These are phyloP conservation scores for Epichloe sibirici DNA, from an alignment of 2,329 filamentous ascomycete genomes.

Conservation along the genomic window DNA sequence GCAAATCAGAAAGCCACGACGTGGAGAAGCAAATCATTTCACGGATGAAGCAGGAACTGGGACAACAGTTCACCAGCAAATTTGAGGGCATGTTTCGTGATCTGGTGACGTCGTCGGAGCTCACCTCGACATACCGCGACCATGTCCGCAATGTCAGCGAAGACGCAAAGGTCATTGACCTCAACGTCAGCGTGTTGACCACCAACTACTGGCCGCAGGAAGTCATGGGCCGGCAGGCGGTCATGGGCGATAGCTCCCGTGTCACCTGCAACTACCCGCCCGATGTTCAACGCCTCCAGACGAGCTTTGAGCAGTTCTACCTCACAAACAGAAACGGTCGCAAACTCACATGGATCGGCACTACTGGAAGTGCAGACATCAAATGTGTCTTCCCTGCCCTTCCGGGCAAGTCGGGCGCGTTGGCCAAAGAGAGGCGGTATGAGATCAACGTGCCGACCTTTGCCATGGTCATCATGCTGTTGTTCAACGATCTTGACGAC, in stretches of 20 bases:
- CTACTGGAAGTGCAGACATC: constrained; percentile 70
- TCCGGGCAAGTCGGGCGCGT: constrained; percentile 50
- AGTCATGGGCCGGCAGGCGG: constrained; percentile 54
- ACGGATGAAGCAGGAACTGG: constrained; percentile 93
- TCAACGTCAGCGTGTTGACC: constrained; percentile 76
- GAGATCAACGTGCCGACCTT: constrained; percentile 90
- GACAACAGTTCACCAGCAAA: constrained; percentile 84
- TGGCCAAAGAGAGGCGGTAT: constrained; percentile 59
- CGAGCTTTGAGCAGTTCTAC: constrained; percentile 84
- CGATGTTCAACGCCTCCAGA: constrained; percentile 61
- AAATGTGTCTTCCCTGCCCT: constrained; percentile 65
- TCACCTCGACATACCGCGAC: constrained; percentile 64
- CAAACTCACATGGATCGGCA: constrained; percentile 69
- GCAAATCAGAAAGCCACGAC: constrained; percentile 80
- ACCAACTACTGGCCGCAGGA: constrained; percentile 94
- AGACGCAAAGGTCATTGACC: constrained; percentile 47
- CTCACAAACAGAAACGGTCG: constrained; percentile 76
- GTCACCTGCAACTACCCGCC: constrained; percentile 57
- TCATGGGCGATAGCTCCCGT: constrained; percentile 33
- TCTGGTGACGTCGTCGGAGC: constrained; percentile 75
- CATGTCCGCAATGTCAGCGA: constrained; percentile 45
- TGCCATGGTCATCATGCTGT: constrained; percentile 75
- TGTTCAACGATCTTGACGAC: constrained; percentile 69
- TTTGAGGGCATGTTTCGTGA: constrained; percentile 98
- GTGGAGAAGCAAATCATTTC: constrained; percentile 92